phyloP scores from a whole-genome alignment of 768 basidiomycete genomes.

The Russula ochroleuca region DNA sequence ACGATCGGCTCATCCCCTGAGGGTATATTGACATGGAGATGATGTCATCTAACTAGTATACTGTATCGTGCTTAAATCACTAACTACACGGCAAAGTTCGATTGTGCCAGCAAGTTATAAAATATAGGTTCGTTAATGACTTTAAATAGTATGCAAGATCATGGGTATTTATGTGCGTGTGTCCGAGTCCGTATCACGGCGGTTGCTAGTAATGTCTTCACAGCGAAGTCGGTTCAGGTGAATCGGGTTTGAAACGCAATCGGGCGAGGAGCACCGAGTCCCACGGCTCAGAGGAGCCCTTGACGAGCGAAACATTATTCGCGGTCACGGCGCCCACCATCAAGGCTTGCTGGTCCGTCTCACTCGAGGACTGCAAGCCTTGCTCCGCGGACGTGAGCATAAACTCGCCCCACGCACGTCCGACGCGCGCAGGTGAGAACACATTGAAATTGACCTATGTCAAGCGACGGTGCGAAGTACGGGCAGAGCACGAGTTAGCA shows the following conservation, averaged over 20 bases:
- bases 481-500: slow-evolving; percentile 16
- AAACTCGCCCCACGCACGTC: slow-evolving; percentile 73
- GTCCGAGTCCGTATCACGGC: not conserved
- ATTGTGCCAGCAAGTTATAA: not conserved
- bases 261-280: slow-evolving; percentile 60
- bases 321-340: slow-evolving; percentile 33
- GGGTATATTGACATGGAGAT: not conserved
- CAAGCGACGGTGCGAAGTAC: not conserved
- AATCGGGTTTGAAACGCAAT: slow-evolving; percentile 62
- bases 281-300: slow-evolving; percentile 37
- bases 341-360: slow-evolving; percentile 43
- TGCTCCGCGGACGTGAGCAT: slow-evolving; percentile 45
- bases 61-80: too few relatives aligned
- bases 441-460: slow-evolving; percentile 68
- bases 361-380: slow-evolving; percentile 35
- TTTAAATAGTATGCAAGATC: not conserved
- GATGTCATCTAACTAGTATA: not conserved
- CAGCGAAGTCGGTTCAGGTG: slow-evolving; percentile 50
- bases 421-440: slow-evolving; percentile 44
- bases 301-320: slow-evolving; percentile 50
- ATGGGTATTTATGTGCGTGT: not conserved
- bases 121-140: not conserved
- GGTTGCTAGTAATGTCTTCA: slow-evolving; percentile 25
- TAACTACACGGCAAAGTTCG: not conserved
- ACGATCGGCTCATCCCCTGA: slow-evolving; percentile 5